Conservation (phyloP, 371 early-diverging fungal species). For the Syncephalastrum sp. region DNA sequence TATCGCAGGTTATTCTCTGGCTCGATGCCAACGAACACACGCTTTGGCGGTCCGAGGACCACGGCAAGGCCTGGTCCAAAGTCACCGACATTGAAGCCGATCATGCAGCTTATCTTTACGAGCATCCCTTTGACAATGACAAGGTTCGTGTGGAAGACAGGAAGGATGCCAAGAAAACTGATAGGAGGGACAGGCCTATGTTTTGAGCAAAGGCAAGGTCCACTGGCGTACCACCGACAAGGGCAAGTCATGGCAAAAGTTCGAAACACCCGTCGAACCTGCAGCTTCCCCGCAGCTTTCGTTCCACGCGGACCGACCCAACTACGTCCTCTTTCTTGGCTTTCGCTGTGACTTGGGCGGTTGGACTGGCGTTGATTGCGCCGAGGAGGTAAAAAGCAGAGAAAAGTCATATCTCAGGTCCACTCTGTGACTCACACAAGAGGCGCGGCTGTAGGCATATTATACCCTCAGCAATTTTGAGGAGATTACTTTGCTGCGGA, state of each 20-base stretch:
- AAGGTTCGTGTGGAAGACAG: conserved; percentile 33
- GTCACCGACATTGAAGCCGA: conserved; percentile 41
- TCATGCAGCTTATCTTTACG: conserved; percentile 40
- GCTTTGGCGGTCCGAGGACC: conserved; percentile 64
- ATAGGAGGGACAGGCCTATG: conserved; percentile 52
- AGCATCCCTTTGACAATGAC: conserved; percentile 60
- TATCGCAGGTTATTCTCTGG: conserved; percentile 56
- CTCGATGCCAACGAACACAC: conserved; percentile 49
- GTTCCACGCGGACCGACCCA: conserved; percentile 68
- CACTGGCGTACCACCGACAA: conserved; percentile 70
- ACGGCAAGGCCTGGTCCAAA: conserved; percentile 65
- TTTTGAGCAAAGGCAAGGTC: conserved; percentile 50
- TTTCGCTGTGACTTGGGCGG: conserved; percentile 47
- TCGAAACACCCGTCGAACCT: conserved; percentile 53
- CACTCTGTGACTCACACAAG: too few relatives aligned
- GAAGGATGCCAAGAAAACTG: background rate
- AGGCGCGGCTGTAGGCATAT: conserved; percentile 40
- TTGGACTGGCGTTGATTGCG: conserved; percentile 45
- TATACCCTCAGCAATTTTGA: conserved; percentile 71
- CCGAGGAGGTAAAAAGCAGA: conserved; percentile 48
- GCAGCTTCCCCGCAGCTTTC: conserved; percentile 40
- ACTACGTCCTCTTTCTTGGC: conserved; percentile 59
- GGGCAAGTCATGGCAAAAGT: conserved; percentile 65
- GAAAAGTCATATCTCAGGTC: background rate
- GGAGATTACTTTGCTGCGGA: conserved; percentile 47